A percentile compares a stretch with the other conserved stretches of the same genome.
Conservation (phyloP, 495 filamentous ascomycete species). For the Paragyromitra xinjiangensis region DNA sequence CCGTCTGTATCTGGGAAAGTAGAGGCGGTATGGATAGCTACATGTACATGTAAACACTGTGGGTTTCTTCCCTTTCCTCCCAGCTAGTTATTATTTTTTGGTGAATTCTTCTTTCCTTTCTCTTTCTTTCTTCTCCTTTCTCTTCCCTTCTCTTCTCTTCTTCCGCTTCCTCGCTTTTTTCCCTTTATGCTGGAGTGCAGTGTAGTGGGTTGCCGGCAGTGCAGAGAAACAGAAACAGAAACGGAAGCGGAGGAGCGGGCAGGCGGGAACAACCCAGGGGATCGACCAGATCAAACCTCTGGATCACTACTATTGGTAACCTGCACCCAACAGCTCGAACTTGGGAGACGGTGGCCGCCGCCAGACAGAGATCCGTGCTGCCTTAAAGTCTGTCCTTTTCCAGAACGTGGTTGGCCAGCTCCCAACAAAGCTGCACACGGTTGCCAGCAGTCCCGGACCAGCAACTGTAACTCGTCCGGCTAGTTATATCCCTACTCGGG, state of each 20-base stretch:
- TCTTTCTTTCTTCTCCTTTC: slow-evolving; percentile 27
- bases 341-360: background rate
- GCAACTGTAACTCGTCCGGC: slow-evolving; percentile 29
- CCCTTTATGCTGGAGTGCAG: slow-evolving; percentile 18
- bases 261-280: slow-evolving; percentile 30
- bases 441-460: slow-evolving; percentile 35
- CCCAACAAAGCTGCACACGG: slow-evolving; percentile 26
- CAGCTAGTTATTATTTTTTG: background rate
- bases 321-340: slow-evolving; percentile 33
- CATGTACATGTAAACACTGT: slow-evolving; percentile 40
- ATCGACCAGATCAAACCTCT: slow-evolving; percentile 20
- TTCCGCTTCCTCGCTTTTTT: background rate
- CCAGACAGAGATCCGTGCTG: slow-evolving; percentile 38
- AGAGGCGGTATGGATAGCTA: slow-evolving; percentile 30
- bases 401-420: slow-evolving; percentile 27
- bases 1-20: slow-evolving; percentile 4
- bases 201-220: background rate
- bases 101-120: slow-evolving; percentile 9
- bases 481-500: slow-evolving; percentile 20
- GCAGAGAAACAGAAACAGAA: slow-evolving; percentile 2
- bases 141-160: slow-evolving; percentile 6
- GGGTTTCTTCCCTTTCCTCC: slow-evolving; percentile 18
- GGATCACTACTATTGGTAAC: slow-evolving; percentile 26
- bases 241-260: slow-evolving; percentile 12
- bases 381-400: background rate